Evolutionary conservation across 1,284 basidiomycete genomes (phyloP).

Genomic region (Tremellales sp.): DNA sequence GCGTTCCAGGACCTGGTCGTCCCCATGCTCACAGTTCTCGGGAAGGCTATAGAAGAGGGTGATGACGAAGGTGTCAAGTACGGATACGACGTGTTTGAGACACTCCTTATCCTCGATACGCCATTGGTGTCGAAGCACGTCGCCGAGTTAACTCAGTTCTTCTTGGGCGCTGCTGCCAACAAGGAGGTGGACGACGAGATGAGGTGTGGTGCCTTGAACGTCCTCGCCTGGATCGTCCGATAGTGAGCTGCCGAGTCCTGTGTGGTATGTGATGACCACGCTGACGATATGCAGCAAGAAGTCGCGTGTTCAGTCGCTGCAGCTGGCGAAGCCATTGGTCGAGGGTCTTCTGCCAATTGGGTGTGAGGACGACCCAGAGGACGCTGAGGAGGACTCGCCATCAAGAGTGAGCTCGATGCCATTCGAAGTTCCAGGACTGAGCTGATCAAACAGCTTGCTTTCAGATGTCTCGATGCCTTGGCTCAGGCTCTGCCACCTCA

Average conservation of each 20-base stretch:
- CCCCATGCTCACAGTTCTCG: conserved; percentile 83
- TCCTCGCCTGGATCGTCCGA: conserved; percentile 92
- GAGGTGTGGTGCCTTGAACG: conserved; percentile 87
- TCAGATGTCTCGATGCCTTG: conserved; percentile 91
- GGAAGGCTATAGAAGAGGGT: conserved; percentile 74
- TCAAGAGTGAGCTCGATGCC: conserved; percentile 63
- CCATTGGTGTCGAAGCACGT: conserved; percentile 88
- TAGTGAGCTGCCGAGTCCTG: conserved; percentile 56
- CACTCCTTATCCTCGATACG: conserved; percentile 88
- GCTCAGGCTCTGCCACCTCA: conserved; percentile 89
- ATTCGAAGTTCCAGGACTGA: conserved; percentile 4
- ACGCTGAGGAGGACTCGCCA: conserved; percentile 74
- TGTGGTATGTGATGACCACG: neutral
- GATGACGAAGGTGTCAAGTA: conserved; percentile 82
- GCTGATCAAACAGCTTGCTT: conserved; percentile 70
- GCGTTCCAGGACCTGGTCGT: conserved; percentile 87
- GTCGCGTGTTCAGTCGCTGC: conserved; percentile 84
- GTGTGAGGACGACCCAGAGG: conserved; percentile 81
- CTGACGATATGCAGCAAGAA: conserved; percentile 67
- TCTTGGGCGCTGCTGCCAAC: conserved; percentile 80
- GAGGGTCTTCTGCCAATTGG: conserved; percentile 91
- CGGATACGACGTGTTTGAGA: conserved; percentile 94
- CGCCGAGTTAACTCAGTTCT: conserved; percentile 82
- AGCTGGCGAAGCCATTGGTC: conserved; percentile 81
- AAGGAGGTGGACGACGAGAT: conserved; percentile 72